Evolutionary conservation across 179 eudicot genomes (phyloP).

Genomic region (Silene noctiflora): DNA sequence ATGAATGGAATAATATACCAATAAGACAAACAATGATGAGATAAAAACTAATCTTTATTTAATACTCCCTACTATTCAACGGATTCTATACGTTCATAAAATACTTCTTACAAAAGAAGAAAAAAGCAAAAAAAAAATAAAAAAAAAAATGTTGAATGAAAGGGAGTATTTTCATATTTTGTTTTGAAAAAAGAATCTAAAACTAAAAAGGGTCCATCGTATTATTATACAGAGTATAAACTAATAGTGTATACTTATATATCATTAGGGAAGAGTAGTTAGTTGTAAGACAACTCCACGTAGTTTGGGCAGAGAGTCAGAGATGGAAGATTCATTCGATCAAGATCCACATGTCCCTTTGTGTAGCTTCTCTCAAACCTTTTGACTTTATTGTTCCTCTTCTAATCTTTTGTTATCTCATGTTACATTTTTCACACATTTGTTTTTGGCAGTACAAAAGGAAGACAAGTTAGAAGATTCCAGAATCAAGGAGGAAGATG

Average conservation of each 20-base stretch:
- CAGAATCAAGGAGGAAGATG: slow-evolving; percentile 7
- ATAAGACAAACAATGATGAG: too few species aligned
- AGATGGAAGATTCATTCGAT: slow-evolving; percentile 9
- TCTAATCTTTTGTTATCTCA: too few species aligned
- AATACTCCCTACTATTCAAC: too few species aligned
- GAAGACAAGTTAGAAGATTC: neutral
- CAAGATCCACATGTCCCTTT: neutral
- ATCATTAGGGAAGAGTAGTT: neutral
- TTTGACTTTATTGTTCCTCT: neutral
- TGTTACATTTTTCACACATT: neutral
- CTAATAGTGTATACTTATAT: neutral
- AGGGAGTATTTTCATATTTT: too few species aligned
- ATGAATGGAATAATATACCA: too few species aligned
- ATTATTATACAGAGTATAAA: too few species aligned
- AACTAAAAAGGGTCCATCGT: neutral
- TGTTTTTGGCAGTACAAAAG: slow-evolving; percentile 12
- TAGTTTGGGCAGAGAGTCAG: neutral
- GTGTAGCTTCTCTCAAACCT: neutral
- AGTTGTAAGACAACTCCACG: neutral
- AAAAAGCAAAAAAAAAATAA: too few species aligned
- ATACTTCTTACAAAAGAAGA: too few species aligned
- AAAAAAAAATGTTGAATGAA: too few species aligned
- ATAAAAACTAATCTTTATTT: too few species aligned
- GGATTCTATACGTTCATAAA: too few species aligned
- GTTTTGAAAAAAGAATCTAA: neutral